A percentile compares a stretch with the other conserved stretches of the same genome.
Conservation (phyloP, 371 early-diverging fungal species). For the Fennellomyces sp. region DNA sequence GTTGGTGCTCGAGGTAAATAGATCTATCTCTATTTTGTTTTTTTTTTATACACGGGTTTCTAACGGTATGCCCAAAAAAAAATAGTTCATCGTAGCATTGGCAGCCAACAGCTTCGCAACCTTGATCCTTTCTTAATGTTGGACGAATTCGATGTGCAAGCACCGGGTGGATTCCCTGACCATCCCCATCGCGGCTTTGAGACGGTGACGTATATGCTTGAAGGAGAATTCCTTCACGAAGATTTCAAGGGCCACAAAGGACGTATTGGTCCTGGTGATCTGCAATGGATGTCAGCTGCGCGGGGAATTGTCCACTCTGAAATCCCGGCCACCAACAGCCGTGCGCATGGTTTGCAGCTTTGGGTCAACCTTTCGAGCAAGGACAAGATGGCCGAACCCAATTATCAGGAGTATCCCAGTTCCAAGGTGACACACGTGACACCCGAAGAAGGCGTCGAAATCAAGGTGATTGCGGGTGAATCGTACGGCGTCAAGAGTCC, state of each 20-base stretch:
- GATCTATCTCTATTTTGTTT: neutral
- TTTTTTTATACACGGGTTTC: neutral
- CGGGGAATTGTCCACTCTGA: constrained; percentile 83
- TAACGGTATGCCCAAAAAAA: neutral
- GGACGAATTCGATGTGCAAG: constrained; percentile 70
- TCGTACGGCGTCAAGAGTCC: constrained; percentile 61
- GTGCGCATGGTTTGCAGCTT: constrained; percentile 76
- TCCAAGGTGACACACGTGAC: constrained; percentile 59
- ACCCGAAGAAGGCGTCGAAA: constrained; percentile 59
- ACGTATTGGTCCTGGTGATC: constrained; percentile 70
- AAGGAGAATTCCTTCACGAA: constrained; percentile 77
- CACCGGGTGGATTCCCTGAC: constrained; percentile 62
- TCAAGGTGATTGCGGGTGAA: constrained; percentile 82
- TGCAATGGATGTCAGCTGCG: constrained; percentile 63
- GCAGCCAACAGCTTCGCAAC: constrained; percentile 62
- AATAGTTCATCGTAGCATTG: constrained; percentile 75
- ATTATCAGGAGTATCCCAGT: constrained; percentile 75
- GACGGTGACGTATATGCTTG: constrained; percentile 80
- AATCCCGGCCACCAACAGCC: constrained; percentile 58
- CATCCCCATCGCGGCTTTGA: constrained; percentile 82
- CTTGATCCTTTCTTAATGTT: constrained; percentile 87
- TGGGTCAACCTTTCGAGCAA: constrained; percentile 87
- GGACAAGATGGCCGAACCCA: constrained; percentile 78
- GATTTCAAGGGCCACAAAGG: constrained; percentile 84
- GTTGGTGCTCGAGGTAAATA: constrained; percentile 46